phyloP scores from a whole-genome alignment of 345 rosid genomes.

The Moricandia arvensis region DNA sequence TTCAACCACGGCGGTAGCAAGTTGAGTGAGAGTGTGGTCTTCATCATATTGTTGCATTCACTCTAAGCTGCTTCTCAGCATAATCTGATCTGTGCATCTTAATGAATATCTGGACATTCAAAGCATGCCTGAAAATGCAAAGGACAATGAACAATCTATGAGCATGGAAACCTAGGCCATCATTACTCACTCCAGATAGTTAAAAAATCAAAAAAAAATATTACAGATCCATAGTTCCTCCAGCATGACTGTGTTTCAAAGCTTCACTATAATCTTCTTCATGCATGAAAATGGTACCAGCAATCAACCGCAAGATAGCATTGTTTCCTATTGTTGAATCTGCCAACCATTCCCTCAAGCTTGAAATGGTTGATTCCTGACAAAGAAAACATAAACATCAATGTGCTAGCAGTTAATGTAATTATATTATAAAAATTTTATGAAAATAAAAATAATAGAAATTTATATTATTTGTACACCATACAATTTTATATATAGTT shows the following conservation, averaged over 20 bases:
- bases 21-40: slow-evolving; percentile 78
- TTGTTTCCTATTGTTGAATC: slow-evolving; percentile 88
- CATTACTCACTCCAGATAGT: not conserved
- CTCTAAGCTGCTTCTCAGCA: slow-evolving; percentile 85
- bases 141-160: not conserved
- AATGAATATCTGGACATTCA: slow-evolving; percentile 91
- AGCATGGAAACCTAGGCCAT: slow-evolving; percentile 3
- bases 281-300: slow-evolving; percentile 89
- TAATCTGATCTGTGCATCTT: slow-evolving; percentile 92
- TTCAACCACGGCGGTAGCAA: slow-evolving; percentile 90
- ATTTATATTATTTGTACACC: not conserved
- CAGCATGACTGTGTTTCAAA: slow-evolving; percentile 85
- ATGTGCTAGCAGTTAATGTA: not conserved
- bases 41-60: slow-evolving; percentile 94
- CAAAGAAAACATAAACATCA: not conserved
- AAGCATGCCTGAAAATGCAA: slow-evolving; percentile 64
- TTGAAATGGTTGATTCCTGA: slow-evolving; percentile 71
- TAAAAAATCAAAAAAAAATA: slow-evolving; percentile 9
- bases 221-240: slow-evolving; percentile 95
- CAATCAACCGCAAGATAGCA: slow-evolving; percentile 69
- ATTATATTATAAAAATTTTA: not conserved
- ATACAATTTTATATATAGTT: too few species aligned
- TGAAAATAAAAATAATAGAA: not conserved
- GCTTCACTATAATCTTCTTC: slow-evolving; percentile 92
- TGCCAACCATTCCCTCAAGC: slow-evolving; percentile 85